Base-by-base conservation (phyloP, 2,329 filamentous ascomycete species). In the Pseudocercospora crystallina region DNA sequence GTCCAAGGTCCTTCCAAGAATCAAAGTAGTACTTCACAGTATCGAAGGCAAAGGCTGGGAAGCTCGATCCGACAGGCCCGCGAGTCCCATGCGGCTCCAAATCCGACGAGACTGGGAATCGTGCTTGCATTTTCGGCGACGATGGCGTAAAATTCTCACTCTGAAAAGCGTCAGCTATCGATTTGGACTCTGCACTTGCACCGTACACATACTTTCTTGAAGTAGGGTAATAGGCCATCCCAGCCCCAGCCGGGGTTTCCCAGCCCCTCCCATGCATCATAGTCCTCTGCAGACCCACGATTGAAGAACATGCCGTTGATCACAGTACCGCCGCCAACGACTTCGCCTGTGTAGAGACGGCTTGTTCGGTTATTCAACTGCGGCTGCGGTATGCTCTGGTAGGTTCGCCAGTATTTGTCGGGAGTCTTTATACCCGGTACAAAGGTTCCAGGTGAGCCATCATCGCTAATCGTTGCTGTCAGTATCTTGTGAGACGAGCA, bases 241-340 rank as follows among this genome's bases (percentile, higher is more conserved):
- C 79, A 85, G 1, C 73, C 71, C 82, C 82, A 85, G 2, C 80
- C 81, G 1, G 57, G 48, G 57, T 84, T 84, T 0, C 82, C 81
- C 8, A 85, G 65, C 20, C 70, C 65, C 39, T 75, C 76, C 82
- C 81, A 85, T 0, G 72, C 73, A 63, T 85, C 76, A 37, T 80
- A 78, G 37, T 82, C 78, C 32, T 71, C 71, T 33, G 59, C 66
- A 43, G 69, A 72, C 5, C 72, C 77, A 26, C 76, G 72, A 44
- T 64, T 64, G 56, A 58, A 68, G 17, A 65, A 59, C 58, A 66
- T 64, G 20, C 60, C 63, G 40, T 70, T 69, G 43, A 71, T 61
- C 7, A 66, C 57, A 13, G 63, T 69, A 11, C 63, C 59, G 3
- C 49, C 49, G 8, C 48, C 48, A 20, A 71, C 62, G 2, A 68